phyloP scores from a whole-genome alignment of 2,329 filamentous ascomycete genomes.

The Zasmidium citrigriseum region DNA sequence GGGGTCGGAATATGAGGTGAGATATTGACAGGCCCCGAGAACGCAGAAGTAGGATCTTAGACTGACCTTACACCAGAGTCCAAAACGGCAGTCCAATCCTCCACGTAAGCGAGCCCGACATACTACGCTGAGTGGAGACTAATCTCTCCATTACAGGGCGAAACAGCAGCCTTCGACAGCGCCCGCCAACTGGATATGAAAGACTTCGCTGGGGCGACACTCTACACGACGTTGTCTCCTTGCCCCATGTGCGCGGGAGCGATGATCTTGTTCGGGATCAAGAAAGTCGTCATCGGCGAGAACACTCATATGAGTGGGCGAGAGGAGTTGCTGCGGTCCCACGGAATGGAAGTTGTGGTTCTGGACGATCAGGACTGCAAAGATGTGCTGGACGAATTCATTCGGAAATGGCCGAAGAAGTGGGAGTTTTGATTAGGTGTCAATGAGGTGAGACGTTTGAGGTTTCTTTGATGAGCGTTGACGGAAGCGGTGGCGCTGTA shows the following conservation, averaged over 20 bases:
- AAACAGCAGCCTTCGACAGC: conserved; percentile 71
- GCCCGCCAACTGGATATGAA: conserved; percentile 68
- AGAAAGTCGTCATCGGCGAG: conserved; percentile 72
- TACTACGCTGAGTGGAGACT: neutral
- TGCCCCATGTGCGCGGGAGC: conserved; percentile 81
- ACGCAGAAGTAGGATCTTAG: neutral
- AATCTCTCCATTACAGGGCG: conserved; percentile 59
- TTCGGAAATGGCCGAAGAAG: conserved; percentile 61
- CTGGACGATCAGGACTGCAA: conserved; percentile 64
- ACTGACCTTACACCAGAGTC: conserved; percentile 46
- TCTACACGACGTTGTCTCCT: conserved; percentile 76
- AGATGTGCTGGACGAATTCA: conserved; percentile 68
- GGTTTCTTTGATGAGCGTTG: too few species aligned
- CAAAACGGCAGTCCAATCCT: conserved; percentile 70
- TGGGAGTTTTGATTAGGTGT: neutral
- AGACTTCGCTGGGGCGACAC: conserved; percentile 68
- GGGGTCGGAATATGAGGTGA: conserved; percentile 65
- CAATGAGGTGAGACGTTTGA: too few species aligned
- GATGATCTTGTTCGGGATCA: conserved; percentile 71
- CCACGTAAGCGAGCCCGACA: conserved; percentile 54
- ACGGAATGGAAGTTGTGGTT: conserved; percentile 71
- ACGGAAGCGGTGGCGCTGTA: too few species aligned
- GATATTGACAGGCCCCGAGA: neutral
- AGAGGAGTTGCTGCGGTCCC: conserved; percentile 66
- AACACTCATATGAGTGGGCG: conserved; percentile 72